Conservation (phyloP, 2,329 filamentous ascomycete species). For the Paecilomyces sp. region DNA sequence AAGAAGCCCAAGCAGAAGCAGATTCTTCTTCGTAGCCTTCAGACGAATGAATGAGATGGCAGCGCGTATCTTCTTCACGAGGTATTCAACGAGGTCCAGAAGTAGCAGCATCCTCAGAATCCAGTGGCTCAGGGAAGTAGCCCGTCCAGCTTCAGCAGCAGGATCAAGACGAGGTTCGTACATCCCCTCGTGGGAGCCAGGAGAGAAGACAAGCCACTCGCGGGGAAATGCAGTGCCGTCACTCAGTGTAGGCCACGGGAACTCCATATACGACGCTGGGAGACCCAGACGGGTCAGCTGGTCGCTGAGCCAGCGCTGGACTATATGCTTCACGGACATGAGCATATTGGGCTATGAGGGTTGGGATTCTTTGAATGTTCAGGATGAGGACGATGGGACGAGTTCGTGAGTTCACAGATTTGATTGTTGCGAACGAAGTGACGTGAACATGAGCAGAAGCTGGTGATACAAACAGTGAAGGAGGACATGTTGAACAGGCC, state of each 20-base stretch:
- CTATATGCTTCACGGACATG: neutral
- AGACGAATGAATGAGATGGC: neutral
- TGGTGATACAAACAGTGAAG: neutral
- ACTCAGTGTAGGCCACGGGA: slow-evolving; percentile 1
- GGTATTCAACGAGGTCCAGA: neutral
- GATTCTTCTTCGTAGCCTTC: neutral
- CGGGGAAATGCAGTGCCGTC: neutral
- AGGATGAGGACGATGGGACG: neutral
- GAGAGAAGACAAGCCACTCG: neutral
- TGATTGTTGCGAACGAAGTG: neutral
- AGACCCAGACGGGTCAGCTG: neutral
- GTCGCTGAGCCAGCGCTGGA: neutral
- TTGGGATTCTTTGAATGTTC: neutral
- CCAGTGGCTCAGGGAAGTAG: neutral
- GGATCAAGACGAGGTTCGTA: neutral
- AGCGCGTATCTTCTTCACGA: neutral
- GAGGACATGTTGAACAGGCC: neutral
- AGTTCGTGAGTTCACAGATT: neutral
- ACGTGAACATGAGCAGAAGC: neutral
- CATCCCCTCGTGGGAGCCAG: neutral
- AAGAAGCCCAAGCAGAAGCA: neutral
- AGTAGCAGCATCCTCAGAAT: neutral
- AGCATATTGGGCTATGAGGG: neutral
- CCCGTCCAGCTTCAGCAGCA: neutral
- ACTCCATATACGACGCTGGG: neutral